Base-by-base conservation (phyloP, 2,329 filamentous ascomycete genomes). In the Pleoardoris graminearum region DNA sequence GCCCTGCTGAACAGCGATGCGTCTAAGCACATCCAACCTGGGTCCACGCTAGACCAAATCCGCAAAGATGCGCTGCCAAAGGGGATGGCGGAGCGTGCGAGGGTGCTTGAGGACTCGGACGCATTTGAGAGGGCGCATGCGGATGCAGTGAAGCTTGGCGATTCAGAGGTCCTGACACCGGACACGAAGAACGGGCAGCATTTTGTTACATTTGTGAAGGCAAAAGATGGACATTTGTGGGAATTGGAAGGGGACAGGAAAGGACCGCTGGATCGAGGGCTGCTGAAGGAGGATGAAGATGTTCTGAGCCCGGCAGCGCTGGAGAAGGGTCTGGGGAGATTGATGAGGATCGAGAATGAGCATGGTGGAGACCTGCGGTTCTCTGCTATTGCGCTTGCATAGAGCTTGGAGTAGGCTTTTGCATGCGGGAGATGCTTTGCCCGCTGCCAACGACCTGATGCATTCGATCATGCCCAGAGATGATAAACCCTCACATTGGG, bases 1-100 rank as follows among this genome's bases (percentile, higher is more conserved):
- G 75, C 76, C 53, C 59, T 84, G 19, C 71, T 76, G 42, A 86
- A 85, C 61, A 77, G 79, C 14, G 68, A 73, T 2, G 76, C 75
- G 3, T 66, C 67, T 19, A 63, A 73, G 12, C 74, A 75, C 53
- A 74, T 85, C 51, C 51, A 55, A 2, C 67, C 75, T 0, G 76
- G 66, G 2, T 80, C 78, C 1, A 66, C 70, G 1, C 66, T 84
- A 3, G 77, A 75, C n/a, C 62, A 62, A 12, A 70, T 85, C 3
- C 63, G 76, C n/a, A 63, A 73, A 14, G 62, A 72, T 4, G 76
- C 79, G 0, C 61, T 80, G 8, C 76, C 75, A 0, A 75, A 82
- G 27, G 62, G 64, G 5, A 76, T 77, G 7, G 56, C 57, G 5
- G 72, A 77, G 27, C 75, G 82, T n/a, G 81, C 82, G 0, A 67